These are phyloP conservation scores for Hortaea werneckii DNA, from an alignment of 2,329 filamentous ascomycete genomes.

Conservation along the genomic window DNA sequence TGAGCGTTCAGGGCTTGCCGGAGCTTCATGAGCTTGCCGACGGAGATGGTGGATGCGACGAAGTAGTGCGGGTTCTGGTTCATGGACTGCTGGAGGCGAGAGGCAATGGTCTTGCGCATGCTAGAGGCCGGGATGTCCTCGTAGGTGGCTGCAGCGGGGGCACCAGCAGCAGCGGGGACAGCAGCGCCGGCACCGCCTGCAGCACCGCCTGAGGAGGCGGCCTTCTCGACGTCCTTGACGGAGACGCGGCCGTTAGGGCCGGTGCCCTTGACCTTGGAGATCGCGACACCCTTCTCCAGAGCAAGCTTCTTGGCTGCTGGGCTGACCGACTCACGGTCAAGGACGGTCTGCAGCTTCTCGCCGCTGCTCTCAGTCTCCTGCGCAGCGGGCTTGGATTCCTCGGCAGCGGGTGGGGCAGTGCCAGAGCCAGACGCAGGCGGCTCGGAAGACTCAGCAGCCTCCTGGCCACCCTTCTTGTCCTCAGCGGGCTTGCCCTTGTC, in stretches of 20 bases:
- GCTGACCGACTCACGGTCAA: conserved; percentile 70
- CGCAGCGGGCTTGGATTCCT: conserved; percentile 41
- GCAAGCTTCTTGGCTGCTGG: conserved; percentile 72
- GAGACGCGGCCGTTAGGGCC: conserved; percentile 81
- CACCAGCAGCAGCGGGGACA: conserved; percentile 36
- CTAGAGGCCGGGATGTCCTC: conserved; percentile 75
- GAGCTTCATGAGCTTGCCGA: conserved; percentile 91
- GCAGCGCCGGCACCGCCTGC: conserved; percentile 10
- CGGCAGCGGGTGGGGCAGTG: conserved; percentile 45
- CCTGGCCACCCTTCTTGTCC: conserved; percentile 52
- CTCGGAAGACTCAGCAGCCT: conserved; percentile 51
- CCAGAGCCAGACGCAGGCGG: conserved; percentile 46
- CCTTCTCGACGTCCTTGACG: conserved; percentile 88
- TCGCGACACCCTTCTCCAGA: conserved; percentile 68
- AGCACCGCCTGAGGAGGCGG: conserved; percentile 24
- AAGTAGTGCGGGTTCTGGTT: conserved; percentile 98
- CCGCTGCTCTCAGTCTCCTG: conserved; percentile 64
- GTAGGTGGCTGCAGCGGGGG: conserved; percentile 48
- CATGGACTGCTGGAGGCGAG: conserved; percentile 77
- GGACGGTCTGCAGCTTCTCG: conserved; percentile 69
- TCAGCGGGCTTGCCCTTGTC: conserved; percentile 55
- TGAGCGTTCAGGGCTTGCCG: conserved; percentile 84
- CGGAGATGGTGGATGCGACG: conserved; percentile 81
- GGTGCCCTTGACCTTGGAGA: conserved; percentile 74
- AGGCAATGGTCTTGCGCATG: conserved; percentile 98